Percentiles rank a stretch among this genome's conserved stretches.
phyloP scores from a whole-genome alignment of 768 basidiomycete species.

The Trametes cubensis region DNA sequence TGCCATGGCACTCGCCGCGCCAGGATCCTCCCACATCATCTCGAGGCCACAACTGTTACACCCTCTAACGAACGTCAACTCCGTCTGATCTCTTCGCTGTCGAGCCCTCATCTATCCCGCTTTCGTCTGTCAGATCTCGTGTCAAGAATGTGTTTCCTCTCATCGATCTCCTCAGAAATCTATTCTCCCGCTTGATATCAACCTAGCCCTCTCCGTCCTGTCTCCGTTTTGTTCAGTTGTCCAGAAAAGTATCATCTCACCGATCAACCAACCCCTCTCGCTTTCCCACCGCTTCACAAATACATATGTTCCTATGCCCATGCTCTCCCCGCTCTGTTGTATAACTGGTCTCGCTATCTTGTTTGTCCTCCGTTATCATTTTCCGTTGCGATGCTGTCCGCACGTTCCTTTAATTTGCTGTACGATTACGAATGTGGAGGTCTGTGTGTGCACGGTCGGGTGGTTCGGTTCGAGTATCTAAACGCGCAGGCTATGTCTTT shows the following conservation, averaged over 20 bases:
- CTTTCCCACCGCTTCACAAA: neutral
- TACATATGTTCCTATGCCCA: neutral
- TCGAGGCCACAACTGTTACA: neutral
- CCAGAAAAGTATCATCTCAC: neutral
- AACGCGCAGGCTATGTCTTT: neutral
- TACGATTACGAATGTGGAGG: constrained; percentile 15
- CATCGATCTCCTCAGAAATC: too few species aligned
- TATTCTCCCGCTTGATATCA: too few species aligned
- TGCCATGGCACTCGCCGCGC: constrained; percentile 4
- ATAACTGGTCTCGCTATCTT: neutral
- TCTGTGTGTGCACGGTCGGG: neutral
- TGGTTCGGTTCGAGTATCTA: neutral
- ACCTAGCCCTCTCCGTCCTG: neutral
- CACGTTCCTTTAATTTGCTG: constrained; percentile 1
- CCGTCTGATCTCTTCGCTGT: neutral
- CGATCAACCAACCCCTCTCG: too few species aligned
- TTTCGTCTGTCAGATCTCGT: neutral
- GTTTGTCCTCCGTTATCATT: neutral
- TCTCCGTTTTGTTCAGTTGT: neutral
- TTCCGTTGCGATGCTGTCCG: neutral
- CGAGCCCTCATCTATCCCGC: neutral
- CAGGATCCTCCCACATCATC: neutral
- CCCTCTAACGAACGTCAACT: constrained; percentile 5
- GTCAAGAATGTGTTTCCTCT: too few species aligned
- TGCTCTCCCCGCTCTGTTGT: constrained; percentile 2